Conservation (phyloP, 208 protist species). For the Balamuthia mandrillaris region DNA sequence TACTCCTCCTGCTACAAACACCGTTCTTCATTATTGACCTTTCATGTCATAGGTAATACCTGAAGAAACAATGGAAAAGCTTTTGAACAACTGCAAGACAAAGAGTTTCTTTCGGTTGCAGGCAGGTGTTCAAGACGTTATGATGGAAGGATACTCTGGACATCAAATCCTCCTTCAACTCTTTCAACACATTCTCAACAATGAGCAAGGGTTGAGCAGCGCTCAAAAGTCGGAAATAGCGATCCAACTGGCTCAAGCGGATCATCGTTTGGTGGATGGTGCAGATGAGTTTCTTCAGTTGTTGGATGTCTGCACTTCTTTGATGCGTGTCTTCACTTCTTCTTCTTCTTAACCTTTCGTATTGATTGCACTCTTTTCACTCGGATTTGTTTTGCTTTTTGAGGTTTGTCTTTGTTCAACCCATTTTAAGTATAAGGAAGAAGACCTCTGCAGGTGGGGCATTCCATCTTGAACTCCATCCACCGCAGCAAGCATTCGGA, state of each 20-base stretch:
- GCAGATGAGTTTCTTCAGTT: slow-evolving; percentile 82
- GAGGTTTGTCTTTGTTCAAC: no score
- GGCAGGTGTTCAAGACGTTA: slow-evolving; percentile 37
- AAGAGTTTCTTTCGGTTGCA: slow-evolving; percentile 50
- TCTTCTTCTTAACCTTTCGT: no score
- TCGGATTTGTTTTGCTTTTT: no score
- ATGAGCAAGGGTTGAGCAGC: slow-evolving; percentile 39
- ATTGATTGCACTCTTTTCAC: no score
- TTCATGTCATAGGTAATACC: slow-evolving; percentile 79
- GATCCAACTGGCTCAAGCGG: slow-evolving; percentile 55
- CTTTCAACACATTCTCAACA: background rate
- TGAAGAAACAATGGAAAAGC: slow-evolving; percentile 35
- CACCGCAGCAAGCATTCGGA: slow-evolving; percentile 17
- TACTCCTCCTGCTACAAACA: no score
- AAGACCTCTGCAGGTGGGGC: slow-evolving; percentile 6
- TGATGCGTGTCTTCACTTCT: background rate
- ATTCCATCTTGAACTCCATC: slow-evolving; percentile 38
- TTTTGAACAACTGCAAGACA: slow-evolving; percentile 50
- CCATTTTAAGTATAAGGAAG: slow-evolving; percentile 11
- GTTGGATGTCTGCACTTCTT: slow-evolving; percentile 47
- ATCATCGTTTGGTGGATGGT: slow-evolving; percentile 77
- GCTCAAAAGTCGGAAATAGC: slow-evolving; percentile 64
- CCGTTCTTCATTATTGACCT: no score
- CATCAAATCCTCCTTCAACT: slow-evolving; percentile 65
- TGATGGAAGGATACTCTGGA: slow-evolving; percentile 71